Evolutionary conservation across 164 flowering plant genomes (phyloP), one percentile per base, ranked within the genome.

Genomic region (Amborella trichopoda): DNA sequence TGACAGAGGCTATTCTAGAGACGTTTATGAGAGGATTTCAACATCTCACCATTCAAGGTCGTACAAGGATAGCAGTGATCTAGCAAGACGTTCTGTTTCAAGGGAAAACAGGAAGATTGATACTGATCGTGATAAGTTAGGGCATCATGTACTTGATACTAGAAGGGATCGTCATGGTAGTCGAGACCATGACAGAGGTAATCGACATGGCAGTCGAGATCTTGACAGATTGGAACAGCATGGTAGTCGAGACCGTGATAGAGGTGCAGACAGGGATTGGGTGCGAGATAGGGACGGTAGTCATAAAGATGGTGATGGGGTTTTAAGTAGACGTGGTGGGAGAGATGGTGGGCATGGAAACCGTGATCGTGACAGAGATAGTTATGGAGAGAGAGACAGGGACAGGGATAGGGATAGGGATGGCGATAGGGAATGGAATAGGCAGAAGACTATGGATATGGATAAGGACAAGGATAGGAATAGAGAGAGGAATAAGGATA

Each of bases 291-390:
- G 52, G 49, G 53, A 34, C 30, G 64, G 52, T 44, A 62, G 54
- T 36, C 62, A 59, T 22, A 65, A 68, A 44, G 76, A 68, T 44
- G 37, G 40, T 9, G 63, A 67, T 55, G 50, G 40, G 39, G 63
- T 62, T 56, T 59, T 59, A 27, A 64, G 62, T 45, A 58, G 69
- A 40, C 23, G 52, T 44, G 39, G 22, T 50, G 64, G 26, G 1
- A 30, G 50, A 23, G 70, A 52, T 14, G 74, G 26, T 40, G 19
- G 26, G 44, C 40, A 37, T 34, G 51, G 47, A 23, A 38, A 33
- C 1, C 40, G 44, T 30, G 62, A 39, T 22, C 27, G 42, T 23
- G 50, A 47, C 8, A 56, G 53, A 20, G 49, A 36, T 23, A 59
- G 42, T 39, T 50, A 56, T n/a, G 33, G 53, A 47, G 52, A 39